Evolutionary conservation across 1,284 basidiomycete species (phyloP).

Genomic region (Apiotrichum domesticum): DNA sequence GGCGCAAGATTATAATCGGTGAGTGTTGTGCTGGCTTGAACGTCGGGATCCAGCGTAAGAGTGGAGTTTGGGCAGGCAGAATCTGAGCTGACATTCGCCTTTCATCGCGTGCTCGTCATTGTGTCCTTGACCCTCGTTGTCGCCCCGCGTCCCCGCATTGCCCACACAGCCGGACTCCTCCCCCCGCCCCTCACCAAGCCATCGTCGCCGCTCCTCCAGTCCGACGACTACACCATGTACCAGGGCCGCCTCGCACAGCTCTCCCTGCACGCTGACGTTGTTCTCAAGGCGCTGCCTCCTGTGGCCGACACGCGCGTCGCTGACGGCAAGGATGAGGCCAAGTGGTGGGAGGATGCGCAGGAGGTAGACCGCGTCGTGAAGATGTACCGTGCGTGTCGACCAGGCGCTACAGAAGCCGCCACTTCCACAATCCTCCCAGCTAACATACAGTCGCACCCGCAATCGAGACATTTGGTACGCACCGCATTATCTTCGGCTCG

Average conservation of each 20-base stretch:
- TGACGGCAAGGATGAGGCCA: slow-evolving; percentile 47
- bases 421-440: too few relatives aligned
- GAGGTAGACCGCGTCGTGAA: slow-evolving; percentile 74
- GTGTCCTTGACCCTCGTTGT: background rate
- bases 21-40: slow-evolving; percentile 39
- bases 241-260: slow-evolving; percentile 67
- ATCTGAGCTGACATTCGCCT: background rate
- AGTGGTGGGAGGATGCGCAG: slow-evolving; percentile 51
- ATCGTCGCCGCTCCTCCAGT: slow-evolving; percentile 67
- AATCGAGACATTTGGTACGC: slow-evolving; percentile 59
- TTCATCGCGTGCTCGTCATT: background rate
- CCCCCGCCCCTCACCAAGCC: slow-evolving; percentile 72
- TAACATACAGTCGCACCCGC: slow-evolving; percentile 45
- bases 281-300: slow-evolving; percentile 74
- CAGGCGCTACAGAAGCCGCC: too few relatives aligned
- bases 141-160: background rate
- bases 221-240: slow-evolving; percentile 67
- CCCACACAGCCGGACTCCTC: slow-evolving; percentile 63
- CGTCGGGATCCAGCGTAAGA: background rate
- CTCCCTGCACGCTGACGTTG: slow-evolving; percentile 69
- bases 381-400: slow-evolving; percentile 70
- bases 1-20: slow-evolving; percentile 65
- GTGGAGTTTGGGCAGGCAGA: too few relatives aligned
- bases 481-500: slow-evolving; percentile 57
- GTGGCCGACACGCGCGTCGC: slow-evolving; percentile 54